Base-by-base conservation (phyloP, 2,329 filamentous ascomycete species). In the Botrytis cinerea region DNA sequence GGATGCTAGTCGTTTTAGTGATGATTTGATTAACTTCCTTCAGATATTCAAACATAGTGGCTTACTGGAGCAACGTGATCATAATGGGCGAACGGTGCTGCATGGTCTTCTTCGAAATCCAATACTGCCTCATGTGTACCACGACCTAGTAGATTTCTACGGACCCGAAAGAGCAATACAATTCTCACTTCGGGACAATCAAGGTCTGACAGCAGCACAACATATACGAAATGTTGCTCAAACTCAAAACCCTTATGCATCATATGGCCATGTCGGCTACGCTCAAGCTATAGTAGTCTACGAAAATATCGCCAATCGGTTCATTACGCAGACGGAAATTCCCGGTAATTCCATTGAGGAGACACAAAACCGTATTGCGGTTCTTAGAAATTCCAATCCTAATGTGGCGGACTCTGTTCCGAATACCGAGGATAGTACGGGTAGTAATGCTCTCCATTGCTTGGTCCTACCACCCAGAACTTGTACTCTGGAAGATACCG, bases 61-160 rank as follows among this genome's bases (percentile, higher is more conserved):
- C 18, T 35, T 73, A 32, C 40, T 73, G n/a, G 72, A 73, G 32
- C 68, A 71, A 28, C 60, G 68, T 35, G 72, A 73, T 59, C 72
- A 60, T 28, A 51, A 73, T 25, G 72, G 68, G 22, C 67, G 61
- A 71, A 72, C 68, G 9, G 68, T 73, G 7, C 38, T 67, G 7
- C 68, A 73, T 43, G 61, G 51, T 48, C 40, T 73, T 43, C 72
- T 73, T 48, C 68, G 61, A 48, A 35, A 66, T 32, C 72, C 61
- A 51, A 59, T 73, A 38, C n/a, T 48, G 14, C 72, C 60, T 28
- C 61, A 62, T 20, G 40, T 72, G 25, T 73, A 60, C 18, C 72
- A 64, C 12, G 68, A 71, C 10, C 46, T 72, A 5, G 59, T 71
- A 28, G 68, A 66, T 14, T 64, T 73, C 20, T 71, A 64, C 48